Base-by-base conservation (phyloP, 495 filamentous ascomycete genomes). In the Aspergillus funiculosus region DNA sequence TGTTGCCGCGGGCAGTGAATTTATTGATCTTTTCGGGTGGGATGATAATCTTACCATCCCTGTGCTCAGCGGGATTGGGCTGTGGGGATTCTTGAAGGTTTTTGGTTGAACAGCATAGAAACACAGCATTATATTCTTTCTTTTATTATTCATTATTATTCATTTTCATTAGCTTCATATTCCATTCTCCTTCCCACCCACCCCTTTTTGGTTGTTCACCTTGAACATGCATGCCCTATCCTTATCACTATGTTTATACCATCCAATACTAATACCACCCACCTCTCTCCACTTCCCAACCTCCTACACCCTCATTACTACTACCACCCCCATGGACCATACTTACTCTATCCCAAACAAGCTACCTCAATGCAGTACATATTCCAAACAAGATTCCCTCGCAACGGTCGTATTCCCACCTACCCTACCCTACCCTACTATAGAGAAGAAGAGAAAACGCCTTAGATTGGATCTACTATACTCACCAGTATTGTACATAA, bases 1-100 rank as follows among this genome's bases (percentile, higher is more conserved):
- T 25, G 81, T 91, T 43, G 94, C 87, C 9, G 83, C 86, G 39
- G 79, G 81, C 24, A 95, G 88, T 60, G 92, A 98, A 67, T 88
- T 91, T 21, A 74, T 94, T 42, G 89, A 97, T 68, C 53, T 95
- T 0, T 95, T 86, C 60, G 83, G 87, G 20, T 87, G 86, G 86
- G 92, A 98, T 60, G 92, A 98, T 69, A 98, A 98, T 66, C 71
- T 97, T 48, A 95, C 91, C 26, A 98, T 98, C 63, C 92, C 92
- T 9, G 80, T 94, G 28, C 67, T 98, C 39, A 95, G 87, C 60
- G 88, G 89, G 10, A 60, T 94, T 11, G 91, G 92, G 6, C 81
- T 98, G 37, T 95, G 86, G 86, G 87, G 86, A 0, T 94, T 98
- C 62, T 70, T 97, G 59, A 96, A 90, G 71, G 59, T 90, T 30